Evolutionary conservation across 306 rosid genomes (phyloP), one percentile per base, ranked within the genome.

Genomic region (Cajanus cajan): DNA sequence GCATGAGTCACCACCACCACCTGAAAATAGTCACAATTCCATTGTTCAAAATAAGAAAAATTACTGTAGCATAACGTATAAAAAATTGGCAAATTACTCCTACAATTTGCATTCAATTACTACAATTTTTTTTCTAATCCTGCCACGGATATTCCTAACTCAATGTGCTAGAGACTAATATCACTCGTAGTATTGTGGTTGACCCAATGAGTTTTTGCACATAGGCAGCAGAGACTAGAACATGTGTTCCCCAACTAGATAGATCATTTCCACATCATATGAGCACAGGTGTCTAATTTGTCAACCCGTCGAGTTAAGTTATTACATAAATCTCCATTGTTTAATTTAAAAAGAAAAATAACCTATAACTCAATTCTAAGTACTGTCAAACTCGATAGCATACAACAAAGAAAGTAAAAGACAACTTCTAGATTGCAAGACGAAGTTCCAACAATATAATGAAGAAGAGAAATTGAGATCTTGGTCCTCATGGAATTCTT

Each of bases 1-100:
- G 96, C 94, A 88, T 94, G 96, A 45, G 98, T 94, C 85, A 88
- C 74, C 82, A 92, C 97, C 83, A 92, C 98, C 85, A 90, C 98
- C 98, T 94, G 78, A 71, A n/a, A n/a, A 50, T 59, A 54, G 18
- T 67, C 79, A 73, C 12, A 45, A 34, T 22, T 73, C 31, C 57
- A 36, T 4, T 33, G 62, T 44, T 74, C 77, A 63, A 63, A 63
- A 28, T 33, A 71, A 73, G 19, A 22, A 59, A 66, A 43, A 24
- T 28, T 44, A 36, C 21, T 48, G 69, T 57, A 71, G 41, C 69
- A 37, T n/a, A 51, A 73, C 45, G 14, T 14, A 31, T 3, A 69
- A n/a, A 11, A 1, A 67, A 11, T 7, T 0, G 37, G 14, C 3
- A 80, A 51, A 22, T 54, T 7, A 14, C n/a, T 22, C 68, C 31